These are phyloP conservation scores for Anethum foeniculum DNA, from an alignment of 140 eudicot species.

Conservation along the genomic window DNA sequence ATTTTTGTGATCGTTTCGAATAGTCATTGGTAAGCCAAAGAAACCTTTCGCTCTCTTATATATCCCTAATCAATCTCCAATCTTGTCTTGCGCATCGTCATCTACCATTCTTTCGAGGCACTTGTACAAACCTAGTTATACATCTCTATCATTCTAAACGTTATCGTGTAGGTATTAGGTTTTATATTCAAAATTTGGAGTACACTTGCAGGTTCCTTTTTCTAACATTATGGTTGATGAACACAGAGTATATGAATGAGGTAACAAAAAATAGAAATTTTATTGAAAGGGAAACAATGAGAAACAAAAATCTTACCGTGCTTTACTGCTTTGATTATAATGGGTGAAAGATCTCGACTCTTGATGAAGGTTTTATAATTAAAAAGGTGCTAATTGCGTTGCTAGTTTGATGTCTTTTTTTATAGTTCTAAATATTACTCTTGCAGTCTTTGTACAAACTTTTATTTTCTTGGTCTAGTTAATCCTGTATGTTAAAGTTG, in stretches of 20 bases:
- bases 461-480: not conserved
- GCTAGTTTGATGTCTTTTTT: not conserved
- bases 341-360: not conserved
- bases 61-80: no score
- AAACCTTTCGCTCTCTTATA: no score
- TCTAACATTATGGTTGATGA: not conserved
- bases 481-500: no score
- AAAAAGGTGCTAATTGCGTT: not conserved
- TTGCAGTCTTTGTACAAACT: not conserved
- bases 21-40: no score
- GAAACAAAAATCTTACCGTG: not conserved
- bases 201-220: not conserved
- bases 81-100: no score
- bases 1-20: no score
- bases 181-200: not conserved
- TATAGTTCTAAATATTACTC: not conserved
- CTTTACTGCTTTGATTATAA: not conserved
- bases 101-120: no score
- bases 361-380: not conserved
- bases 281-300: no score
- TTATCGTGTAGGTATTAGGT: not conserved
- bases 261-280: not conserved
- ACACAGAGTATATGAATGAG: not conserved
- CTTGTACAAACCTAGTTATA: no score
- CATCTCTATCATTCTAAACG: no score